A percentile compares a stretch with the other conserved stretches of the same genome.
These are phyloP conservation scores for Fraxinus albicans DNA, from an alignment of 305 asterid species.

Conservation along the genomic window DNA sequence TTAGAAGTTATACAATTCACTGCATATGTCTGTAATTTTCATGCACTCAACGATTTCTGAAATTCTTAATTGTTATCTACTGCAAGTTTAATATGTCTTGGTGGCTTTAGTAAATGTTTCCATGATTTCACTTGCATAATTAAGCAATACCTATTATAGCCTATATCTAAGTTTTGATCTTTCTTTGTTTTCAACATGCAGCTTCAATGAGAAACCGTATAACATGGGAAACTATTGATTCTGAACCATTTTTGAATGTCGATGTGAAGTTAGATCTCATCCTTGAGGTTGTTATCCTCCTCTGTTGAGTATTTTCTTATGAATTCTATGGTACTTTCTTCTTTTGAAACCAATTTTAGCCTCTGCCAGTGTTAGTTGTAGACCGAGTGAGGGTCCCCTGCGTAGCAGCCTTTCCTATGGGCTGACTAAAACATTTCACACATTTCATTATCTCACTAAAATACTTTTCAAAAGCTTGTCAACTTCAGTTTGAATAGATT, in stretches of 20 bases:
- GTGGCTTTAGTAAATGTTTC: neutral
- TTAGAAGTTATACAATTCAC: neutral
- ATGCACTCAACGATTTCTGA: neutral
- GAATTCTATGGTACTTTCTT: slow-evolving; percentile 2
- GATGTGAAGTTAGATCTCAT: slow-evolving; percentile 60
- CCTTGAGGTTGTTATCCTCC: slow-evolving; percentile 59
- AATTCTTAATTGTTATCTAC: neutral
- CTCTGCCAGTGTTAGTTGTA: neutral
- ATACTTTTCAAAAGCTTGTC: neutral
- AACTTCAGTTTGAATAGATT: neutral
- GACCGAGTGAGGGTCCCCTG: neutral
- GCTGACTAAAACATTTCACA: neutral
- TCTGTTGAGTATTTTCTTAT: neutral
- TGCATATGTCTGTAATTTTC: neutral
- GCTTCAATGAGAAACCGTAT: slow-evolving; percentile 74
- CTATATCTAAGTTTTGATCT: slow-evolving; percentile 1
- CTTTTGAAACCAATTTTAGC: neutral
- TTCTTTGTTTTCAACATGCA: slow-evolving; percentile 38
- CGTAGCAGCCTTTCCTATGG: neutral
- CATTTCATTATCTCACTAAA: neutral
- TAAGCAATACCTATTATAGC: neutral
- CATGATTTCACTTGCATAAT: neutral
- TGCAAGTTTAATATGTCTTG: neutral
- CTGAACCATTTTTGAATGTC: slow-evolving; percentile 54
- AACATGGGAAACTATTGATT: slow-evolving; percentile 59